Conservation (phyloP, 495 filamentous ascomycete species). For the Penicillium riverlandense region DNA sequence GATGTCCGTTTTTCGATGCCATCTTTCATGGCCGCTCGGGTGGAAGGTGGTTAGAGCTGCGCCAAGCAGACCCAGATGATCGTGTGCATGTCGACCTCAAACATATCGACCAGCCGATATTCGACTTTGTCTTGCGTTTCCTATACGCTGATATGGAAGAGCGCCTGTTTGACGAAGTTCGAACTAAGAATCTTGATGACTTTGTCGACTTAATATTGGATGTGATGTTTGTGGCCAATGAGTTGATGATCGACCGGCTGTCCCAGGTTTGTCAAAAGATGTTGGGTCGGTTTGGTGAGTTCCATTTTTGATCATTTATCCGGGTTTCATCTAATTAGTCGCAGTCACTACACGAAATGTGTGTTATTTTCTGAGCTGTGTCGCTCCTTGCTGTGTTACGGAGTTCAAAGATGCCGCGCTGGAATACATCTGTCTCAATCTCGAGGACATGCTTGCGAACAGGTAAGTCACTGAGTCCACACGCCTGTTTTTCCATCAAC, state of each 20-base stretch:
- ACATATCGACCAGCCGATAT: slow-evolving; percentile 64
- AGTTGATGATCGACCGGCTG: slow-evolving; percentile 88
- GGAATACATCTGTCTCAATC: slow-evolving; percentile 85
- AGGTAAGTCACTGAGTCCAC: slow-evolving; percentile 37
- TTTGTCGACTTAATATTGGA: slow-evolving; percentile 88
- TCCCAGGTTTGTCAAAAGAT: slow-evolving; percentile 84
- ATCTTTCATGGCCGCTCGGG: slow-evolving; percentile 79
- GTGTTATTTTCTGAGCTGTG: slow-evolving; percentile 71
- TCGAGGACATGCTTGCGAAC: slow-evolving; percentile 86
- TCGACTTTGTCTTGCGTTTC: slow-evolving; percentile 72
- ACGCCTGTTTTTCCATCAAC: not conserved
- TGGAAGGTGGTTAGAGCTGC: slow-evolving; percentile 71
- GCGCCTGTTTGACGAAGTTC: slow-evolving; percentile 73
- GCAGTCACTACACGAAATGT: slow-evolving; percentile 79
- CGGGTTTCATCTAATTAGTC: slow-evolving; percentile 12
- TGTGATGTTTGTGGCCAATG: slow-evolving; percentile 82
- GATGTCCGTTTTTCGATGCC: slow-evolving; percentile 89
- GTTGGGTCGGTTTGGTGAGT: slow-evolving; percentile 73
- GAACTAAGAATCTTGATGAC: slow-evolving; percentile 64
- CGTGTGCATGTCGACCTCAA: slow-evolving; percentile 70
- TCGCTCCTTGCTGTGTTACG: slow-evolving; percentile 71
- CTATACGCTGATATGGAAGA: slow-evolving; percentile 79
- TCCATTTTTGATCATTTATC: not conserved
- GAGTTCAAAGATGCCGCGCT: slow-evolving; percentile 84
- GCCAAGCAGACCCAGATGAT: slow-evolving; percentile 48